Evolutionary conservation across 148 eudicot genomes (phyloP), one percentile per base, ranked within the genome.

Genomic region (Silene uniflora): DNA sequence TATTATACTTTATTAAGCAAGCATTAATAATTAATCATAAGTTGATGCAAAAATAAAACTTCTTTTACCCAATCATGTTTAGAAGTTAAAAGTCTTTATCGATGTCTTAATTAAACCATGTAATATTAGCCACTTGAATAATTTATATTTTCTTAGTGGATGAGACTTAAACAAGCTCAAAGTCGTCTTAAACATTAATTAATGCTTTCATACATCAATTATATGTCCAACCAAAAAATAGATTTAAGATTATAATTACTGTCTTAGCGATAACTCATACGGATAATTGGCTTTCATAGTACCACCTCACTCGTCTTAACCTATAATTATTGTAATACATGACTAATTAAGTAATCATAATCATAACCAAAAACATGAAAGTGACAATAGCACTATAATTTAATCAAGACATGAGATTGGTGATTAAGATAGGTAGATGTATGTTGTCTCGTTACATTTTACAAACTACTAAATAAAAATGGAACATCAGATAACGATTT

Each of bases 1-100:
- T 13, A 25, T 64, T 25, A 52, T 25, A 52, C 18, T 52, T 52
- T 52, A 52, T 52, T 52, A 52, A 52, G 56, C 56, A 52, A 13
- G 56, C 18, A 24, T 24, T 61, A 73, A 65, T 61, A 73, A 65
- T 73, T 61, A 73, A 73, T 14, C 76, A 60, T 11, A 65, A 19
- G 39, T 73, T 61, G 42, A 59, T 61, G 67, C 54, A 73, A 61
- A 65, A 11, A 18, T 6, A 21, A 60, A 59, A 44, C 49, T 32
- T 59, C 17, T 52, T 59, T 19, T 17, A 59, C 3, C 62, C 23
- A 59, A 59, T 59, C 62, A 1, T 11, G 24, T 17, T 59, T 59
- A 59, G 62, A 59, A 18, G 56, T 52, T 52, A 49, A 49, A 49
- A 49, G 55, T 58, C 61, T 16, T 7, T 18, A 0, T 58, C 61